Percentiles rank a stretch among this genome's conserved stretches.
Conservation (phyloP, 352 stramenopile genomes). For the Plasmopara viticola region DNA sequence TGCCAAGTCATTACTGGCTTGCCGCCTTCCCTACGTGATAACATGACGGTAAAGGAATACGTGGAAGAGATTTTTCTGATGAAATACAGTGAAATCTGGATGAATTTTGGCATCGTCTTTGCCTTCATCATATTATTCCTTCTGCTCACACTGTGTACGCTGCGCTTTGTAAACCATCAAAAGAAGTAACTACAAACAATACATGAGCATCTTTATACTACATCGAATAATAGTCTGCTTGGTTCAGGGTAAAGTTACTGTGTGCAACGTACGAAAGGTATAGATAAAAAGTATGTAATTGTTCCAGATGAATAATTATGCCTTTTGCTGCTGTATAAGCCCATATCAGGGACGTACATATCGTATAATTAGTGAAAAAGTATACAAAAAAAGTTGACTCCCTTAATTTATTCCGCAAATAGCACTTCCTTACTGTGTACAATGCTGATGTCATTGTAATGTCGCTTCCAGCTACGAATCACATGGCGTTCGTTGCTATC, state of each 20-base stretch:
- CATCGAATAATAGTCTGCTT: too few species aligned
- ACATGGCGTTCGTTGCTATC: constrained; percentile 28
- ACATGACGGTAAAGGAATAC: constrained; percentile 31
- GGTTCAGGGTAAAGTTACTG: too few species aligned
- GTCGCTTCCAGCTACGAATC: constrained; percentile 40
- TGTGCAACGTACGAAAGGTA: too few species aligned
- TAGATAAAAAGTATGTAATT: too few species aligned
- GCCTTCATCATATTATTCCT: constrained; percentile 24
- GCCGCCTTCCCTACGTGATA: constrained; percentile 21
- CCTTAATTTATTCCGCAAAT: constrained; percentile 28
- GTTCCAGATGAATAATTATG: too few species aligned
- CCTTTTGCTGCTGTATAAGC: too few species aligned
- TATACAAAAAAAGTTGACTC: too few species aligned
- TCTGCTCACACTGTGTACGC: constrained; percentile 8
- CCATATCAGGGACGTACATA: too few species aligned
- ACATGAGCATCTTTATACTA: too few species aligned
- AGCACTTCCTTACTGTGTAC: constrained; percentile 20
- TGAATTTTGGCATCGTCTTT: constrained; percentile 23
- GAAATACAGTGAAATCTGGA: constrained; percentile 26
- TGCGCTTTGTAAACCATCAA: constrained; percentile 32
- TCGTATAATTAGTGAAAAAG: too few species aligned
- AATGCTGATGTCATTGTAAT: constrained; percentile 25
- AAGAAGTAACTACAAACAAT: constrained; percentile 25
- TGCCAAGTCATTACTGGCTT: constrained; percentile 24
- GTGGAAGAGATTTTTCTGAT: constrained; percentile 27